phyloP scores from a whole-genome alignment of 768 basidiomycete species.

The Pisolithus sp. region DNA sequence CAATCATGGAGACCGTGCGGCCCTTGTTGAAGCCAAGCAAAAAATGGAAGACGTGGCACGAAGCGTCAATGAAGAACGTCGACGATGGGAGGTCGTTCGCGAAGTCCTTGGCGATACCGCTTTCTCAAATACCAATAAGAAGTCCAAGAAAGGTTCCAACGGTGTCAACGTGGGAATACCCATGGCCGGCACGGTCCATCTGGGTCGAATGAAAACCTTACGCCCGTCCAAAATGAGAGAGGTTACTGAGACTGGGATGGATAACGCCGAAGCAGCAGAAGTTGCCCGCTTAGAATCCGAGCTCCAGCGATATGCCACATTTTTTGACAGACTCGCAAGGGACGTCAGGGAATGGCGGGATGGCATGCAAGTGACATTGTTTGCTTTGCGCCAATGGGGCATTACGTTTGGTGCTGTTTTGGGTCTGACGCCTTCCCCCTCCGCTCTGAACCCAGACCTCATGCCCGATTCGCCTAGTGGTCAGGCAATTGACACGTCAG shows the following conservation, averaged over 20 bases:
- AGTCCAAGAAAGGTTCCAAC: slow-evolving; percentile 32
- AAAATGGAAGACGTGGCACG: slow-evolving; percentile 68
- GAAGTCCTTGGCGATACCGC: slow-evolving; percentile 51
- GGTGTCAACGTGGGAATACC: slow-evolving; percentile 37
- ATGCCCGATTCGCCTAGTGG: background rate
- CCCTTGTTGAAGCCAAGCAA: slow-evolving; percentile 23
- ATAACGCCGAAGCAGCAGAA: slow-evolving; percentile 38
- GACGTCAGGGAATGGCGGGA: slow-evolving; percentile 59
- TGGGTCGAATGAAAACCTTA: slow-evolving; percentile 55
- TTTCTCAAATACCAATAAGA: slow-evolving; percentile 31
- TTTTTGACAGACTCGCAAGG: slow-evolving; percentile 57
- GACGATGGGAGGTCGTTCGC: slow-evolving; percentile 73
- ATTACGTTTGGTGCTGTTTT: slow-evolving; percentile 61
- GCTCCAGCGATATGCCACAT: slow-evolving; percentile 49
- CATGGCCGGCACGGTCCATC: slow-evolving; percentile 50
- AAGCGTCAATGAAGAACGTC: slow-evolving; percentile 71
- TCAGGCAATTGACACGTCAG: slow-evolving; percentile 10
- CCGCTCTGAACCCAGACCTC: slow-evolving; percentile 10
- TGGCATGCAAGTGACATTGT: slow-evolving; percentile 42
- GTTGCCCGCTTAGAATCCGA: slow-evolving; percentile 52
- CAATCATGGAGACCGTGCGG: slow-evolving; percentile 53
- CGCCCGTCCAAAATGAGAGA: slow-evolving; percentile 30
- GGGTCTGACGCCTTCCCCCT: slow-evolving; percentile 42
- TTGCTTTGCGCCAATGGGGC: slow-evolving; percentile 55
- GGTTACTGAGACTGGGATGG: slow-evolving; percentile 19